These are phyloP conservation scores for Arbutus unedo DNA, from an alignment of 148 eudicot species.

Conservation along the genomic window DNA sequence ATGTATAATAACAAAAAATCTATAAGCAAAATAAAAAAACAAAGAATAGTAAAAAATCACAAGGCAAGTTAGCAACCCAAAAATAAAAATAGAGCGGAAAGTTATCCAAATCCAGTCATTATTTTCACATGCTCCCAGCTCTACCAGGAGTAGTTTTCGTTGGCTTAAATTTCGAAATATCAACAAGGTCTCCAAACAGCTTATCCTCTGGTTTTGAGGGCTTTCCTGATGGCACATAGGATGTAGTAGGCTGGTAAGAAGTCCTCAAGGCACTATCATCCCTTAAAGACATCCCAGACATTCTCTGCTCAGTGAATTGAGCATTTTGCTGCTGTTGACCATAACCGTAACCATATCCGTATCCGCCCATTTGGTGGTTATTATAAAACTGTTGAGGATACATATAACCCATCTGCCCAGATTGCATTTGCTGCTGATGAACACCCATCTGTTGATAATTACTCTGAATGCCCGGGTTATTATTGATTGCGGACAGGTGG, in stretches of 20 bases:
- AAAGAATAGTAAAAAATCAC: not conserved
- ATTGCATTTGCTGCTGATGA: slow-evolving; percentile 61
- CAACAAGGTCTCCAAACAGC: slow-evolving; percentile 92
- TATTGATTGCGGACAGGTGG: slow-evolving; percentile 12
- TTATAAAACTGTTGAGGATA: slow-evolving; percentile 67
- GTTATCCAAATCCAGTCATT: slow-evolving; percentile 17
- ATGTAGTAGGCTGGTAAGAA: slow-evolving; percentile 30
- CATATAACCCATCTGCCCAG: slow-evolving; percentile 61
- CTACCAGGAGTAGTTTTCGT: slow-evolving; percentile 52
- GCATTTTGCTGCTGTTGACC: slow-evolving; percentile 42
- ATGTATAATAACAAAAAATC: slow-evolving; percentile 7
- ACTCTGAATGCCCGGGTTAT: not conserved
- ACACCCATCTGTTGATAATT: slow-evolving; percentile 40
- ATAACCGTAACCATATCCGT: slow-evolving; percentile 47
- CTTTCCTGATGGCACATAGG: slow-evolving; percentile 56
- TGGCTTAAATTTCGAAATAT: slow-evolving; percentile 72
- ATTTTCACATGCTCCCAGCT: slow-evolving; percentile 68
- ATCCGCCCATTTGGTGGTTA: slow-evolving; percentile 63
- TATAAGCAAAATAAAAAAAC: not conserved
- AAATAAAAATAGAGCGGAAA: not conserved
- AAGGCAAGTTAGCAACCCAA: slow-evolving; percentile 12
- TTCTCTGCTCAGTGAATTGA: slow-evolving; percentile 57
- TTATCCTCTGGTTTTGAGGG: slow-evolving; percentile 73
- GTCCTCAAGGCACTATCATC: slow-evolving; percentile 41
- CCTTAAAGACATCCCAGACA: slow-evolving; percentile 62